Percentiles rank a stretch among this genome's conserved stretches.
phyloP scores from a whole-genome alignment of 768 basidiomycete genomes.

The Boletus coccyginus region DNA sequence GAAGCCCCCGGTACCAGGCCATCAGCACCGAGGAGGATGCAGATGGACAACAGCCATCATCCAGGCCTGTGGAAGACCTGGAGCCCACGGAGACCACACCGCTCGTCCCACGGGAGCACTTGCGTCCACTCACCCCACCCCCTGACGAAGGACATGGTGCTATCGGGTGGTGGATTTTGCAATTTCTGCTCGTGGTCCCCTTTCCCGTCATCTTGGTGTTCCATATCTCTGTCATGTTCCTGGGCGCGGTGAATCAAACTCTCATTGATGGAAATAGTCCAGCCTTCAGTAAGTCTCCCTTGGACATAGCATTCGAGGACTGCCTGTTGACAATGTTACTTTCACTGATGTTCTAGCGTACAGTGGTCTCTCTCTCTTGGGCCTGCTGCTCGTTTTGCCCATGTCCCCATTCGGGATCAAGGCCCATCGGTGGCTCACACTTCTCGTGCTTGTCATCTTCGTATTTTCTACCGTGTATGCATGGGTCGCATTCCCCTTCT shows the following conservation, averaged over 20 bases:
- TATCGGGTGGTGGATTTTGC: slow-evolving; percentile 56
- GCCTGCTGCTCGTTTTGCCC: slow-evolving; percentile 54
- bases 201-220: slow-evolving; percentile 50
- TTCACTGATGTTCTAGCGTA: slow-evolving; percentile 44
- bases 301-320: neutral
- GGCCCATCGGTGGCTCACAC: slow-evolving; percentile 39
- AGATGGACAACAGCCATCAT: slow-evolving; percentile 8
- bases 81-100: slow-evolving; percentile 58
- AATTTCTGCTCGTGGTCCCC: slow-evolving; percentile 54
- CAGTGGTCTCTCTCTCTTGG: slow-evolving; percentile 40
- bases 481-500: slow-evolving; percentile 60
- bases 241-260: slow-evolving; percentile 54
- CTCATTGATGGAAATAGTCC: slow-evolving; percentile 60
- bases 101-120: slow-evolving; percentile 40
- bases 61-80: slow-evolving; percentile 33
- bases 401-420: slow-evolving; percentile 63
- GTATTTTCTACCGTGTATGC: slow-evolving; percentile 42
- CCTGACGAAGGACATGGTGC: slow-evolving; percentile 14
- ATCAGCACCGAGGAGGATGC: slow-evolving; percentile 18
- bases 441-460: slow-evolving; percentile 40
- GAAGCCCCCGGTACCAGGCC: slow-evolving; percentile 27
- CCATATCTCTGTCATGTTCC: slow-evolving; percentile 47
- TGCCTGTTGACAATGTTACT: neutral
- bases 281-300: slow-evolving; percentile 39
- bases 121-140: slow-evolving; percentile 1